These are phyloP conservation scores for Thyridium curvatum DNA, from an alignment of 2,329 filamentous ascomycete species.

Conservation along the genomic window DNA sequence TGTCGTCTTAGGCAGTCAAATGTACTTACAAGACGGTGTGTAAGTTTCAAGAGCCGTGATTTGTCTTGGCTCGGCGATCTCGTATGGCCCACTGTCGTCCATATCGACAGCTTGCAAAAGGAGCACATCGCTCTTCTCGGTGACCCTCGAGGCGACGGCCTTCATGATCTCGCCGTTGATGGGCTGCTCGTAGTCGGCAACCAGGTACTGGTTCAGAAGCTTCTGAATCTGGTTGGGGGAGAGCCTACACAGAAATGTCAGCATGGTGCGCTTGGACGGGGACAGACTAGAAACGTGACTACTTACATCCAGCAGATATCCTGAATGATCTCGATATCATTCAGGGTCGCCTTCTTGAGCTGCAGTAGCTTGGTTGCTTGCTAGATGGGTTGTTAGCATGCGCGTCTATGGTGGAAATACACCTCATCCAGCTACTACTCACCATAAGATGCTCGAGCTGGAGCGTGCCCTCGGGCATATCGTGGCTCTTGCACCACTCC, in stretches of 20 bases:
- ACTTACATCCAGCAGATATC: slow-evolving; percentile 99
- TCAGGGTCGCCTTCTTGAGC: slow-evolving; percentile 96
- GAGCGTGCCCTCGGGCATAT: slow-evolving; percentile 96
- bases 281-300: background rate
- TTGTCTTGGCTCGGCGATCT: slow-evolving; percentile 92
- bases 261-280: background rate
- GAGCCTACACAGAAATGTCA: slow-evolving; percentile 50
- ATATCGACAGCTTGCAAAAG: slow-evolving; percentile 93
- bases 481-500: slow-evolving; percentile 99
- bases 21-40: slow-evolving; percentile 82
- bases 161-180: slow-evolving; percentile 99
- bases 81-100: slow-evolving; percentile 97
- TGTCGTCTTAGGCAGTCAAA: too few species aligned
- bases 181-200: slow-evolving; percentile 97
- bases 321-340: slow-evolving; percentile 99
- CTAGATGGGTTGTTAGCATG: slow-evolving; percentile 34
- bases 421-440: slow-evolving; percentile 18
- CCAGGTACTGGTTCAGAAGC: slow-evolving; percentile 94
- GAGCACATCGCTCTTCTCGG: slow-evolving; percentile 95
- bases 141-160: slow-evolving; percentile 91
- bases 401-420: background rate
- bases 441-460: slow-evolving; percentile 98
- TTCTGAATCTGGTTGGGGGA: slow-evolving; percentile 99
- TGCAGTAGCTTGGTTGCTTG: slow-evolving; percentile 98
- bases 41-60: slow-evolving; percentile 98